Evolutionary conservation across 2,329 filamentous ascomycete species (phyloP).

Genomic region (Kalmusia sp.): DNA sequence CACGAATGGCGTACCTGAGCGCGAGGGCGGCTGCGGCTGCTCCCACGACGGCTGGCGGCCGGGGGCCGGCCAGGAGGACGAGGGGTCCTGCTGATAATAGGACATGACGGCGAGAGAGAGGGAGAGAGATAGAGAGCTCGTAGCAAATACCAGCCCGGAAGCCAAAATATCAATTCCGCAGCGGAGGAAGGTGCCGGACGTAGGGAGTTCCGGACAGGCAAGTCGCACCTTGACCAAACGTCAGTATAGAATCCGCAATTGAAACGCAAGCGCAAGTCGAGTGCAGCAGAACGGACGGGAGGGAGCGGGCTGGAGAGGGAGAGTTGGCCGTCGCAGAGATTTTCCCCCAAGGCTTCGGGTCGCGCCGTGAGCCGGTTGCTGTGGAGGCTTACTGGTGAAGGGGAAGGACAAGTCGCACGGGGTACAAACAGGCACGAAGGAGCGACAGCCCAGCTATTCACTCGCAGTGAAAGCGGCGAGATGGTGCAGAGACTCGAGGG

Average conservation of each 20-base stretch:
- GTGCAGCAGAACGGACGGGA: background rate
- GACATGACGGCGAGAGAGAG: constrained; percentile 60
- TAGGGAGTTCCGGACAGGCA: constrained; percentile 17
- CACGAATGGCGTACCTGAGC: constrained; percentile 66
- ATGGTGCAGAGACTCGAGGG: constrained; percentile 32
- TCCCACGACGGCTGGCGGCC: constrained; percentile 74
- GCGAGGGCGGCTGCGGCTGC: constrained; percentile 73
- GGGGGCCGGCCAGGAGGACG: constrained; percentile 67
- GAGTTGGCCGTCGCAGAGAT: constrained; percentile 29
- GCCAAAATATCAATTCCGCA: constrained; percentile 15
- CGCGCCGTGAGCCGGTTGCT: constrained; percentile 15
- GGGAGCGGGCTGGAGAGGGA: background rate
- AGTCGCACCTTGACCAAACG: constrained; percentile 11
- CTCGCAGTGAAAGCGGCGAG: constrained; percentile 29
- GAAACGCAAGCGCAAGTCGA: constrained; percentile 14
- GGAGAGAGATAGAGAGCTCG: no score
- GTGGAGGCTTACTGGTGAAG: constrained; percentile 38
- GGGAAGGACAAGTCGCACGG: constrained; percentile 3
- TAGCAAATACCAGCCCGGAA: background rate
- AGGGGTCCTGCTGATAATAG: constrained; percentile 73
- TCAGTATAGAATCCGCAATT: constrained; percentile 9
- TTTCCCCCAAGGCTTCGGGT: constrained; percentile 19
- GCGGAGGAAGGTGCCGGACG: constrained; percentile 19
- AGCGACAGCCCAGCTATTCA: constrained; percentile 41
- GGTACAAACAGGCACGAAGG: constrained; percentile 30